Base-by-base conservation (phyloP, 1,139 yeast genomes). In the Lizanozyma gosingica region DNA sequence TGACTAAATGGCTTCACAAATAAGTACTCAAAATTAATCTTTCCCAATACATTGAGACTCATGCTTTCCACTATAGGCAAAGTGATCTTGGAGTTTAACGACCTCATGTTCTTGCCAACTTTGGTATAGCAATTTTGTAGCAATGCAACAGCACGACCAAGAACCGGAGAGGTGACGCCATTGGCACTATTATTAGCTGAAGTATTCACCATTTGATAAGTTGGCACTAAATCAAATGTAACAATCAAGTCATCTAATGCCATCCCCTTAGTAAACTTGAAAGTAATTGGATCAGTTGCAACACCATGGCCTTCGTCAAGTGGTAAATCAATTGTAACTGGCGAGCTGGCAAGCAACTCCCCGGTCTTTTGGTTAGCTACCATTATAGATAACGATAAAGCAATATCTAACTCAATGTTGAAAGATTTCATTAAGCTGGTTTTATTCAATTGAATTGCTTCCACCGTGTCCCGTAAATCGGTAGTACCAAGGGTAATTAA, bases 151-250 rank as follows among this genome's bases (percentile, higher is more conserved):
- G 94, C 97, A 40, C 98, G 73, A 16, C 96, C 97, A 39, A 90
- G 64, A 11, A 82, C 70, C 48, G 17, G 38, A 29, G 40, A 38
- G 22, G 14, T 15, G 18, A 22, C 27, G 15, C 29, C 29, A 22
- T 34, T 34, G 16, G 39, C 2, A 27, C 32, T 34, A n/a, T 35
- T 27, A 14, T 17, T 18, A 1, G 16, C 36, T 14, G 35, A 6
- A 8, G 33, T 29, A 22, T 22, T 22, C 6, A 16, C 22, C 15
- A 43, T 64, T 43, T 67, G 85, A 57, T 88, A 90, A 0, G 97
- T 87, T n/a, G 97, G 96, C 17, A 90, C 88, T 45, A 92, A 73
- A 58, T 92, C 97, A 62, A 92, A 92, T 35, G 79, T 77, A 29
- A 92, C 60, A 3, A 73, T 60, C n/a, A 81, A 71, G 45, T 81